Conservation (phyloP, 495 filamentous ascomycete genomes). For the Lindgomyces ingoldianus region DNA sequence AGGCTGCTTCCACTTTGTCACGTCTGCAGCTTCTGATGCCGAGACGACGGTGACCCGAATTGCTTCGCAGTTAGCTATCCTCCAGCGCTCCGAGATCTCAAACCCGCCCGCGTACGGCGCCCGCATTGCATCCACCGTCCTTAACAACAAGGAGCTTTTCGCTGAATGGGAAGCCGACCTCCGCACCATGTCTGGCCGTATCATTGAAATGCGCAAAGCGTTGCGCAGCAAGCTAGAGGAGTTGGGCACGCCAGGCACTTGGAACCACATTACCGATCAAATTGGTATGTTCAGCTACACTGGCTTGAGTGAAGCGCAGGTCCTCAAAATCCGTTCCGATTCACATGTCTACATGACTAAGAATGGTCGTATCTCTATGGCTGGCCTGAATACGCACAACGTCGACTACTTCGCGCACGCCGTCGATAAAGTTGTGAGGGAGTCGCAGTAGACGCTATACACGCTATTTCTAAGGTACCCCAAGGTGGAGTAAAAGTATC, state of each 20-base stretch:
- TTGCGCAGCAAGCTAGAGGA: slow-evolving; percentile 76
- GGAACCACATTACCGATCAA: slow-evolving; percentile 97
- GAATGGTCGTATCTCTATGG: slow-evolving; percentile 96
- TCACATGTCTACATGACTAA: slow-evolving; percentile 98
- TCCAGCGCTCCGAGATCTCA: slow-evolving; percentile 95
- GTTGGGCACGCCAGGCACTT: slow-evolving; percentile 80
- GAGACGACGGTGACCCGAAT: slow-evolving; percentile 64
- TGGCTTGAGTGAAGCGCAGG: slow-evolving; percentile 82
- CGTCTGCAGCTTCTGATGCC: slow-evolving; percentile 68
- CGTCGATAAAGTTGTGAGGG: slow-evolving; percentile 80
- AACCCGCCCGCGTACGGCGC: slow-evolving; percentile 96
- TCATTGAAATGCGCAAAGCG: slow-evolving; percentile 81
- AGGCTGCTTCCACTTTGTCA: slow-evolving; percentile 94
- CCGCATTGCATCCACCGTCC: slow-evolving; percentile 74
- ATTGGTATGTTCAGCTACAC: slow-evolving; percentile 99
- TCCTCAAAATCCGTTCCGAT: slow-evolving; percentile 73
- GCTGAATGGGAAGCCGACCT: slow-evolving; percentile 94
- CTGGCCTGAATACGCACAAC: slow-evolving; percentile 87
- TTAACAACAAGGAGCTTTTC: slow-evolving; percentile 83
- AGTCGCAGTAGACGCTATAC: slow-evolving; percentile 44
- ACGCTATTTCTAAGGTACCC: neutral
- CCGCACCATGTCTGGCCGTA: slow-evolving; percentile 89
- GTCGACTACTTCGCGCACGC: slow-evolving; percentile 90
- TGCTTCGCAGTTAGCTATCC: slow-evolving; percentile 84
- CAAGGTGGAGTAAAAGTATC: neutral